Base-by-base conservation (phyloP, 805 yeast species). In the Saccharomyces jurei region DNA sequence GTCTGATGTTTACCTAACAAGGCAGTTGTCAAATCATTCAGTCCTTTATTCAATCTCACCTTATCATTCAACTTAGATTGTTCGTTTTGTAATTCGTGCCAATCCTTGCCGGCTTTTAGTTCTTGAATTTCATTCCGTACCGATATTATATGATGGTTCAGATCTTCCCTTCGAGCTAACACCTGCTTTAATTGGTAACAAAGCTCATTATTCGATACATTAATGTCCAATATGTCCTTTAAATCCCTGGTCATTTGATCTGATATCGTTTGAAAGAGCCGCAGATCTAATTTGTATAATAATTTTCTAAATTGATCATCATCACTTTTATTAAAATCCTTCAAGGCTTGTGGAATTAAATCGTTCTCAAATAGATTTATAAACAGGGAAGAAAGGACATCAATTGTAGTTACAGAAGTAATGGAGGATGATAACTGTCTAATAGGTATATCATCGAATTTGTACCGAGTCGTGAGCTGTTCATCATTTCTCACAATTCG, bases 171-270 rank as follows among this genome's bases (percentile, higher is more conserved):
- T 25, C 57, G 58, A 22, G 50, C 49, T 2, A 56, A 50, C 11
- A 63, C 49, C 41, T 61, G 62, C 41, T 56, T 61, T 30, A 63
- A 48, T 48, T 61, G 64, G 44, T 62, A 60, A 48, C 64, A 60
- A 17, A 68, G 58, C 36, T 65, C 65, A 55, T 67, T 67, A 48
- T 67, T 69, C 2, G 71, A 69, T 27, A 62, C 32, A 55, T 67
- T 64, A 27, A 68, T 63, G 49, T 68, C 72, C 26, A 61, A 50
- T 10, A 68, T 63, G 52, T 68, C 71, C n/a, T 55, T 53, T 14
- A 69, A 54, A 51, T 69, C 72, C 41, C 56, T 56, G 4, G 52
- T 50, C 21, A 65, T 51, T 21, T 55, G 56, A 13, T 62, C 56
- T 17, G 57, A n/a, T 22, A 66, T 51, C 6, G 56, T 50, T 50